phyloP scores from a whole-genome alignment of 352 stramenopile species.

The Chrysophaeum taylorii region DNA sequence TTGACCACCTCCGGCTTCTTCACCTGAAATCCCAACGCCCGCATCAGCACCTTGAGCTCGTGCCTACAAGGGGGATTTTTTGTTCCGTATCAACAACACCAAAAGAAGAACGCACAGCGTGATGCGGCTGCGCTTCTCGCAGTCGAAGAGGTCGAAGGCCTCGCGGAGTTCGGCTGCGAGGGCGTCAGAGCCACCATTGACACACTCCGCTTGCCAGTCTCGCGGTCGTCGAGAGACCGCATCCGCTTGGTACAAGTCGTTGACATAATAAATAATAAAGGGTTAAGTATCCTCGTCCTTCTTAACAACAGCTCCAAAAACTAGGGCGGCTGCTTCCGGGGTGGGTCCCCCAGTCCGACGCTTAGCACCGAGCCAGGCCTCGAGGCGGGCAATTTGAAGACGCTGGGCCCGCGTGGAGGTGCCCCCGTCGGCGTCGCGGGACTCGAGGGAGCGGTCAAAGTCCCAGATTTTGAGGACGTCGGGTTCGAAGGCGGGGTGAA shows the following conservation, averaged over 20 bases:
- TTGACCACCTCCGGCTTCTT: conserved; percentile 71
- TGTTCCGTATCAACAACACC: not conserved
- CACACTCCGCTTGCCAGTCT: no score
- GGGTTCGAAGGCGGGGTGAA: conserved; percentile 72
- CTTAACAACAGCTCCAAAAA: no score
- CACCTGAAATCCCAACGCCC: conserved; percentile 72
- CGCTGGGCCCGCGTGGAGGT: not conserved
- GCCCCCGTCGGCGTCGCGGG: not conserved
- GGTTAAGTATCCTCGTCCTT: no score
- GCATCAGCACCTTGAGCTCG: conserved; percentile 83
- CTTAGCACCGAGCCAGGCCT: not conserved
- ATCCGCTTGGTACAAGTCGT: no score
- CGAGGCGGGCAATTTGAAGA: not conserved
- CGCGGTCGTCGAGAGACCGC: no score
- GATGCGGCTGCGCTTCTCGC: conserved; percentile 69
- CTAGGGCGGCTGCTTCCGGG: no score
- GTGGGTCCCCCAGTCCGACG: no score
- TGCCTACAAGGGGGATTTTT: conserved; percentile 31
- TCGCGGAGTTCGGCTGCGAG: conserved; percentile 61
- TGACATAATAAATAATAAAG: no score
- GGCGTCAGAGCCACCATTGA: no score
- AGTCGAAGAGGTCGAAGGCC: conserved; percentile 83
- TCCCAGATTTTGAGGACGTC: conserved; percentile 32
- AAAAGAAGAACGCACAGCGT: not conserved
- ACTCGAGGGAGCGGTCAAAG: conserved; percentile 1